Conservation (phyloP, 208 protist genomes). For the Wallacemonas rigidus region DNA sequence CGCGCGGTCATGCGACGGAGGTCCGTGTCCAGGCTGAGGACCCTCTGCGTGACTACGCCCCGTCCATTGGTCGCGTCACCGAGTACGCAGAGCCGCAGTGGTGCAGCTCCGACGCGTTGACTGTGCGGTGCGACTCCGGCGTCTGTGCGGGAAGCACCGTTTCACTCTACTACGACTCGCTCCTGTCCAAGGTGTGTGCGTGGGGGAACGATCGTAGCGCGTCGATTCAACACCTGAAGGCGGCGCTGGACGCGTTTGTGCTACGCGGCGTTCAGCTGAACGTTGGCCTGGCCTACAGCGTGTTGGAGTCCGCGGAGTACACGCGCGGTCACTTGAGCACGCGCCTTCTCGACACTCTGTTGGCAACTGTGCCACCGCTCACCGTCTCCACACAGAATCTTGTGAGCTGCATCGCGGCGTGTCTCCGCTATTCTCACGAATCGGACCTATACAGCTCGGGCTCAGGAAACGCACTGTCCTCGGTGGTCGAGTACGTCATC, state of each 20-base stretch:
- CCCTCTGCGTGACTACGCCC: conserved; percentile 87
- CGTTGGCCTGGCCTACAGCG: conserved; percentile 70
- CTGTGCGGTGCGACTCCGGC: conserved; percentile 84
- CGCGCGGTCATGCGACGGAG: conserved; percentile 88
- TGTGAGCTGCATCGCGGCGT: background rate
- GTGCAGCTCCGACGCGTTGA: conserved; percentile 16
- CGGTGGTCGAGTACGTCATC: conserved; percentile 23
- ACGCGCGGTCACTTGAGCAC: conserved; percentile 68
- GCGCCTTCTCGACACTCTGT: conserved; percentile 56
- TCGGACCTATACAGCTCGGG: background rate
- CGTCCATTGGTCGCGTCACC: conserved; percentile 47
- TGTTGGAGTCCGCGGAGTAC: conserved; percentile 72
- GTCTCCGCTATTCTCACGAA: background rate
- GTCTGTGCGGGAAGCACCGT: conserved; percentile 82
- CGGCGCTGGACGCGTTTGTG: conserved; percentile 82
- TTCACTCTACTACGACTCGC: conserved; percentile 95
- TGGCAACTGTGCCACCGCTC: background rate
- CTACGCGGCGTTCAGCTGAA: conserved; percentile 93
- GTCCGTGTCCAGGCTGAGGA: conserved; percentile 96
- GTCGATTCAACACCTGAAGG: conserved; percentile 68
- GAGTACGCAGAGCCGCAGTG: conserved; percentile 32
- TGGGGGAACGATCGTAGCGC: conserved; percentile 80
- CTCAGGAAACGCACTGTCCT: background rate
- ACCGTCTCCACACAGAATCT: background rate
- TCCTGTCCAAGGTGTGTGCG: conserved; percentile 97